phyloP scores from a whole-genome alignment of 495 filamentous ascomycete species.

The Penicillium lividum region DNA sequence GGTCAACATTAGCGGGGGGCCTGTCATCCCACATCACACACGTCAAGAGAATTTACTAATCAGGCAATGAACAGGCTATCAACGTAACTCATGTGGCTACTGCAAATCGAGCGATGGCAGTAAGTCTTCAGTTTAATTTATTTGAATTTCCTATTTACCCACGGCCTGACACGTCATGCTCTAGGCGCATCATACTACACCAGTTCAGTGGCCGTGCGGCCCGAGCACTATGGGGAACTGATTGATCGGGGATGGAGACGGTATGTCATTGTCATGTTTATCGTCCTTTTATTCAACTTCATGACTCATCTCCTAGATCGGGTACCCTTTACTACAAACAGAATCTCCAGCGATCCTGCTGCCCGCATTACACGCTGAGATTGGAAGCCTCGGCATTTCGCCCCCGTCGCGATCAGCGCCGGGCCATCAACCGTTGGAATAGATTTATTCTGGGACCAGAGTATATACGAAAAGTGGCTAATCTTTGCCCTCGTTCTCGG shows the following conservation, averaged over 20 bases:
- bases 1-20: conserved; percentile 13
- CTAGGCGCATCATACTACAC: conserved; percentile 85
- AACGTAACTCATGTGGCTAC: conserved; percentile 56
- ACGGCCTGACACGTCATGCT: conserved; percentile 24
- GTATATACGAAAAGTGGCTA: conserved; percentile 72
- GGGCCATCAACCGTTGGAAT: conserved; percentile 89
- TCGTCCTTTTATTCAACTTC: neutral
- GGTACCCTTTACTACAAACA: conserved; percentile 90
- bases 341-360: conserved; percentile 79
- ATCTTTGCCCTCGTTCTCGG: conserved; percentile 72
- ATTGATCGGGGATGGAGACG: conserved; percentile 90
- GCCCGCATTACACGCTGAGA: conserved; percentile 93
- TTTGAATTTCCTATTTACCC: neutral
- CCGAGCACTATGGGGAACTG: conserved; percentile 75
- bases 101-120: conserved; percentile 56
- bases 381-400: conserved; percentile 71
- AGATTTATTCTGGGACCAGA: conserved; percentile 75
- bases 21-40: conserved; percentile 8
- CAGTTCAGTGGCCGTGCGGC: conserved; percentile 63
- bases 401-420: conserved; percentile 77
- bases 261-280: conserved; percentile 37
- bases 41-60: conserved; percentile 12
- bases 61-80: conserved; percentile 41
- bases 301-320: conserved; percentile 51
- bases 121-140: conserved; percentile 33